phyloP scores from a whole-genome alignment of 805 yeast species.

The Metschnikowia lunata region DNA sequence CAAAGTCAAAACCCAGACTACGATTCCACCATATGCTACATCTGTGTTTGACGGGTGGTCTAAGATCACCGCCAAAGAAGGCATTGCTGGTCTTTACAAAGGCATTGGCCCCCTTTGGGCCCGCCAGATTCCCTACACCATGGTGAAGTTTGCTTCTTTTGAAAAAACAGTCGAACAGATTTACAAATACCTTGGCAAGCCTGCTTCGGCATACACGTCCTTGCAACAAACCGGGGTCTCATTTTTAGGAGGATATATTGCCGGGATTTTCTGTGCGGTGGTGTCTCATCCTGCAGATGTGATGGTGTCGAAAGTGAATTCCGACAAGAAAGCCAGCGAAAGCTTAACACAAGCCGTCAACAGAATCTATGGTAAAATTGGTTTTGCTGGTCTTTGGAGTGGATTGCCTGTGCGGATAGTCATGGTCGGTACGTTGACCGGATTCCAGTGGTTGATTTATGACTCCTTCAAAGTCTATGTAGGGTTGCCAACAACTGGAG shows the following conservation, averaged over 20 bases:
- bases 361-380: slow-evolving; percentile 78
- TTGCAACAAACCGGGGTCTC: slow-evolving; percentile 90
- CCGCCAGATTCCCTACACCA: slow-evolving; percentile 97
- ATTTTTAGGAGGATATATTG: slow-evolving; percentile 92
- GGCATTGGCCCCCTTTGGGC: slow-evolving; percentile 93
- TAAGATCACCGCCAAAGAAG: slow-evolving; percentile 63
- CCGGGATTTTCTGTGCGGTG: slow-evolving; percentile 94
- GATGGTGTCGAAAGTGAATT: slow-evolving; percentile 89
- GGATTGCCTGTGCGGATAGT: slow-evolving; percentile 91
- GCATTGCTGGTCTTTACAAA: slow-evolving; percentile 72
- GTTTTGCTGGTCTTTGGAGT: slow-evolving; percentile 90
- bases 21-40: slow-evolving; percentile 78
- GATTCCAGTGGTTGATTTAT: slow-evolving; percentile 94
- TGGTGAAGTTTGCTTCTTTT: slow-evolving; percentile 94
- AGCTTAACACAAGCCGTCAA: slow-evolving; percentile 59
- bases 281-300: slow-evolving; percentile 99
- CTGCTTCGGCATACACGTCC: slow-evolving; percentile 65
- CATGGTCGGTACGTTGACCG: slow-evolving; percentile 97
- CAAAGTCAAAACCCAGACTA: slow-evolving; percentile 90
- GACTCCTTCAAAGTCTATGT: slow-evolving; percentile 93
- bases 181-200: slow-evolving; percentile 67
- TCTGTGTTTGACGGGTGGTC: slow-evolving; percentile 62
- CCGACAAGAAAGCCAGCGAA: slow-evolving; percentile 64
- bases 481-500: slow-evolving; percentile 93
- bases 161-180: slow-evolving; percentile 85